A percentile compares a stretch with the other conserved stretches of the same genome.
phyloP scores from a whole-genome alignment of 2,329 filamentous ascomycete genomes.

The Xylaria sp. region DNA sequence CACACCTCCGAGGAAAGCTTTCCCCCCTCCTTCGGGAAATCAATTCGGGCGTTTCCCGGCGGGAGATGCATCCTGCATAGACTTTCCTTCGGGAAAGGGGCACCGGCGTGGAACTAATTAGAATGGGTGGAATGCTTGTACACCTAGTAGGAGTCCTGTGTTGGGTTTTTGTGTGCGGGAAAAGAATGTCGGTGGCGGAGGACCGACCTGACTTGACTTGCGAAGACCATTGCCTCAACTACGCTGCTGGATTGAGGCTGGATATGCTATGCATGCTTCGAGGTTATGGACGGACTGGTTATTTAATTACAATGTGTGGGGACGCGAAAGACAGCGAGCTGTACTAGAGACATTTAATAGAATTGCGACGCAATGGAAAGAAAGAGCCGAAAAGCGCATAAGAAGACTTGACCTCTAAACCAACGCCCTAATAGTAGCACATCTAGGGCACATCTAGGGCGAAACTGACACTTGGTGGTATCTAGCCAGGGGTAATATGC shows the following conservation, averaged over 20 bases:
- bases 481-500: background rate
- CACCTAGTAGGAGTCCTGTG: background rate
- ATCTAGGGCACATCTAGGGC: no score
- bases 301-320: background rate
- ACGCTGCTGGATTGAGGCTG: background rate
- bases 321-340: background rate
- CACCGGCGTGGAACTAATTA: background rate
- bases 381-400: no score
- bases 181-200: no score
- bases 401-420: background rate
- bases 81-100: background rate
- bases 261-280: background rate
- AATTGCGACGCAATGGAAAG: background rate
- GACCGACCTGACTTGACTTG: no score
- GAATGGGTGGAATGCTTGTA: background rate
- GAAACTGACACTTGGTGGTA: no score
- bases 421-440: background rate
- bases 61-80: conserved; percentile 1
- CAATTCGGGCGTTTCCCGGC: background rate
- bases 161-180: background rate
- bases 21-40: no score
- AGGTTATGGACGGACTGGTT: background rate
- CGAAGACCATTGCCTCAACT: background rate
- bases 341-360: background rate
- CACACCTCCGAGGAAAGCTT: background rate